Conservation (phyloP, 805 yeast genomes). For the Sungouiella blattae region DNA sequence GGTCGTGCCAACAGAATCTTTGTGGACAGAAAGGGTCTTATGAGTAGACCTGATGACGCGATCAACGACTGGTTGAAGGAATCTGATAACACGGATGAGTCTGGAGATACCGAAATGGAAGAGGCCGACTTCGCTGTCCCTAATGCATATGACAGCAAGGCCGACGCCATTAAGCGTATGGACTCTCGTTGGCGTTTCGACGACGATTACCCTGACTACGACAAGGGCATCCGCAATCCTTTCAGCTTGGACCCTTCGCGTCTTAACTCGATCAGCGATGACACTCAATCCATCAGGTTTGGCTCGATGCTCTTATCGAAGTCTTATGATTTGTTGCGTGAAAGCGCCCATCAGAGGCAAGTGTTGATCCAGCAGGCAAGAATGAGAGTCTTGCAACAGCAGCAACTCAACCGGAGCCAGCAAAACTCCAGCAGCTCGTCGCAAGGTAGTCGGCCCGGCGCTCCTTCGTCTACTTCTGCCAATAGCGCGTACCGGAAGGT, state of each 20-base stretch:
- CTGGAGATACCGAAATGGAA: constrained; percentile 4
- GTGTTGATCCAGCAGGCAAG: constrained; percentile 47
- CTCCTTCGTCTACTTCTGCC: neutral
- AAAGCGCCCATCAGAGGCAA: constrained; percentile 67
- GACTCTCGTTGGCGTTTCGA: constrained; percentile 69
- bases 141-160: constrained; percentile 45
- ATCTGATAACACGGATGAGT: constrained; percentile 28
- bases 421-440: constrained; percentile 1
- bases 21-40: constrained; percentile 68
- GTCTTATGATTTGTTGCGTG: constrained; percentile 74
- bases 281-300: constrained; percentile 85
- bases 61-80: constrained; percentile 41
- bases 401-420: constrained; percentile 21
- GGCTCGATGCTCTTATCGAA: constrained; percentile 88
- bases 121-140: constrained; percentile 11
- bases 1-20: constrained; percentile 71
- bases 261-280: constrained; percentile 76
- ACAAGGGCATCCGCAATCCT: constrained; percentile 40
- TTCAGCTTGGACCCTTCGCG: constrained; percentile 76
- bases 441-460: neutral
- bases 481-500: neutral
- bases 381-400: constrained; percentile 41
- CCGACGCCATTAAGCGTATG: constrained; percentile 45
- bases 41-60: constrained; percentile 30
- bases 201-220: constrained; percentile 46